Evolutionary conservation across 2,329 filamentous ascomycete genomes (phyloP).

Genomic region (Fusarium sp.): DNA sequence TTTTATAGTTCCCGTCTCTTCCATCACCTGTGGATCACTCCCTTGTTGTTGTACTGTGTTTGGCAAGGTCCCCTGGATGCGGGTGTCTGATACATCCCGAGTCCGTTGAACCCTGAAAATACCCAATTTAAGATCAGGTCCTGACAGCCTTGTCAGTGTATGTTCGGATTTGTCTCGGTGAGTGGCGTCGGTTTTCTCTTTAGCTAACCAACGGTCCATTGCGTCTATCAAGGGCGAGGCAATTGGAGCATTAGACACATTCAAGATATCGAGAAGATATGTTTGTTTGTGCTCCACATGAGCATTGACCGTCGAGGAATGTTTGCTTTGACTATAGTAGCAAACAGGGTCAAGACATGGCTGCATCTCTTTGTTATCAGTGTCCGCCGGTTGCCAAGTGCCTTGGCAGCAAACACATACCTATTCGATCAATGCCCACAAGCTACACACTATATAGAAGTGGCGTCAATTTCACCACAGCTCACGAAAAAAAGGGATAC

Average conservation of each 20-base stretch:
- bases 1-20: neutral
- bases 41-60: neutral
- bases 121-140: neutral
- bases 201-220: neutral
- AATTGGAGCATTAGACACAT: neutral
- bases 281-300: neutral
- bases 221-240: neutral
- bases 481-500: neutral
- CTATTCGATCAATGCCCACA: neutral
- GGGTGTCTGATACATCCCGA: neutral
- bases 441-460: neutral
- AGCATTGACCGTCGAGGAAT: neutral
- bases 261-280: neutral
- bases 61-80: neutral
- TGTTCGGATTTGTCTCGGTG: neutral
- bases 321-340: neutral
- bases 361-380: neutral
- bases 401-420: neutral
- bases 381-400: neutral
- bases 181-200: neutral
- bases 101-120: neutral
- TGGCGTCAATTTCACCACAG: too few species aligned
- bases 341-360: neutral
- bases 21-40: neutral
- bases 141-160: neutral